These are phyloP conservation scores for Neurospora africana DNA, from an alignment of 495 filamentous ascomycete species.

Conservation along the genomic window DNA sequence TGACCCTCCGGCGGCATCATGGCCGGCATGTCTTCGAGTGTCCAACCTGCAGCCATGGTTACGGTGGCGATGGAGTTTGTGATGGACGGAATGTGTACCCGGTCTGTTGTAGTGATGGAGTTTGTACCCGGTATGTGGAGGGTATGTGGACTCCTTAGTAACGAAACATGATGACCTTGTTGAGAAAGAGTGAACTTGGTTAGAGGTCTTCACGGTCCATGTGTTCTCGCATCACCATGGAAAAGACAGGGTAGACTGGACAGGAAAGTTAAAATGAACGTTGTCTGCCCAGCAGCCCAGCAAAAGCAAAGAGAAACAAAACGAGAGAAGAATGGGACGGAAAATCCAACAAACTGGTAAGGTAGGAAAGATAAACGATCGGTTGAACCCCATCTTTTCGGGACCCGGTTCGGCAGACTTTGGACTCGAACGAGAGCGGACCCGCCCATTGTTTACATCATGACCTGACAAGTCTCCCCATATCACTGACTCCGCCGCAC, in stretches of 20 bases:
- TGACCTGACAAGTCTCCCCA: background rate
- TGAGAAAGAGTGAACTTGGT: background rate
- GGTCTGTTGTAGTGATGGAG: background rate
- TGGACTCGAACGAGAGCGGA: background rate
- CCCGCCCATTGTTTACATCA: slow-evolving; percentile 1
- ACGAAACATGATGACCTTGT: background rate
- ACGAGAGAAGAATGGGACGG: background rate
- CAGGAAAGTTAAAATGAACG: background rate
- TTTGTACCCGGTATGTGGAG: background rate
- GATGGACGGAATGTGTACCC: background rate
- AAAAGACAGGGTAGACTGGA: background rate
- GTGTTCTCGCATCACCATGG: background rate
- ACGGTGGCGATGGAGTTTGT: background rate
- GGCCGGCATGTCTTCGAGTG: slow-evolving; percentile 10
- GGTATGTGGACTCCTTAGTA: background rate
- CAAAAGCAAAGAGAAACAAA: background rate
- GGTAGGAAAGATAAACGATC: background rate
- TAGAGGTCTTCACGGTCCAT: background rate
- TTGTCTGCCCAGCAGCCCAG: background rate
- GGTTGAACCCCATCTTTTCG: background rate
- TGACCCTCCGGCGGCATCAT: slow-evolving; percentile 17
- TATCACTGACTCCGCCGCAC: background rate
- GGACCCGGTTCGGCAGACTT: background rate
- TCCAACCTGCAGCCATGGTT: background rate
- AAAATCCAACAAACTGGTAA: background rate